Percentiles rank a stretch among this genome's conserved stretches.
phyloP scores from a whole-genome alignment of 352 stramenopile genomes.

The Blastocystis sp. region DNA sequence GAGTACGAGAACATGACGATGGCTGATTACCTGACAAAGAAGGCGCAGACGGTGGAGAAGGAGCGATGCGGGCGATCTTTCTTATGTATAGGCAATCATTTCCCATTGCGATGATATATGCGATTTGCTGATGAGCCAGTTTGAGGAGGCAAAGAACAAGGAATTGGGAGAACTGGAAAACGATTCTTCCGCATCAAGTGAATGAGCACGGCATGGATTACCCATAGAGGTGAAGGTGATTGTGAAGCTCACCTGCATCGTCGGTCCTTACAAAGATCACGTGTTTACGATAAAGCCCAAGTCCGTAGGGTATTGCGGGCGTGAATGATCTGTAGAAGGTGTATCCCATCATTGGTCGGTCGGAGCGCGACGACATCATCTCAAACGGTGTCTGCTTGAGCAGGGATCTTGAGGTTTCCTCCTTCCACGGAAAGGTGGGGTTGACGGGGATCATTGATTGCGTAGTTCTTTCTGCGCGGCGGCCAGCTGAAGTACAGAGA shows the following conservation, averaged over 20 bases:
- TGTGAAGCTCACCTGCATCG: conserved; percentile 20
- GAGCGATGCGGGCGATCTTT: not conserved
- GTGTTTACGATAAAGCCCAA: conserved; percentile 61
- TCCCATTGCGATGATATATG: conserved; percentile 45
- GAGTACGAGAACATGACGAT: conserved; percentile 47
- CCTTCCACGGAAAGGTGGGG: conserved; percentile 41
- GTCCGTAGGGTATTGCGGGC: not conserved
- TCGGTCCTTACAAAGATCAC: conserved; percentile 11
- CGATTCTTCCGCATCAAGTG: not conserved
- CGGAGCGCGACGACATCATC: not conserved
- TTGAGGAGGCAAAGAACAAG: conserved; percentile 47
- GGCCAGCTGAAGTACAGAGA: conserved; percentile 66
- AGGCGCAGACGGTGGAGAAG: conserved; percentile 27
- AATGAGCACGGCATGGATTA: not conserved
- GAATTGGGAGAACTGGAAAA: conserved; percentile 18
- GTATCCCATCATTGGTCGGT: conserved; percentile 49
- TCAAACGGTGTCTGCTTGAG: conserved; percentile 38
- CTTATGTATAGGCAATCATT: conserved; percentile 49
- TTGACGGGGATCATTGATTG: not conserved
- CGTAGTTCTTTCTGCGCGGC: conserved; percentile 63
- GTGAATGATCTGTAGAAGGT: conserved; percentile 38
- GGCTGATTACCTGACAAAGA: conserved; percentile 52
- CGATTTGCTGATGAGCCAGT: conserved; percentile 49
- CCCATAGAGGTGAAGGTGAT: conserved; percentile 21
- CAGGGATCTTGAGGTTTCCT: conserved; percentile 45